phyloP scores from a whole-genome alignment of 495 filamentous ascomycete species.

The Tuber calosporum region DNA sequence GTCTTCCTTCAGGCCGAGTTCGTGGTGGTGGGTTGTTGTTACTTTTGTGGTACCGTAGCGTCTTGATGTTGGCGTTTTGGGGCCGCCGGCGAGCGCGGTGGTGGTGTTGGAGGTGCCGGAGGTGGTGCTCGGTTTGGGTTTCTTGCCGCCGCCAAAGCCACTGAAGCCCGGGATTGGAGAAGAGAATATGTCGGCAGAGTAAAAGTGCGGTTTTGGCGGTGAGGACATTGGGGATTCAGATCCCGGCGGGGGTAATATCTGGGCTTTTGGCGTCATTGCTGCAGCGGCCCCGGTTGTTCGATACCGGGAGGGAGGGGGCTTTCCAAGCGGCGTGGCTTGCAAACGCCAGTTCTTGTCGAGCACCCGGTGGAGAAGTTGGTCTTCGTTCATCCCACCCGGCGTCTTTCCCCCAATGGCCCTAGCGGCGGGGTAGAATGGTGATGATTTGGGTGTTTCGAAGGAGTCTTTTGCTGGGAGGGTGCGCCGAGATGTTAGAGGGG shows the following conservation, averaged over 20 bases:
- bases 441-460: conserved; percentile 33
- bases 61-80: conserved; percentile 5
- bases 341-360: conserved; percentile 90
- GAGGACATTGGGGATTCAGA: conserved; percentile 63
- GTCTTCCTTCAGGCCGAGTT: not conserved
- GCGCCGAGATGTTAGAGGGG: conserved; percentile 24
- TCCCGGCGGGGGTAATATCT: conserved; percentile 44
- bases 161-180: conserved; percentile 67
- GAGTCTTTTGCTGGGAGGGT: conserved; percentile 14
- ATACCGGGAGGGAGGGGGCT: conserved; percentile 39
- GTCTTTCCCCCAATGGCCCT: conserved; percentile 43
- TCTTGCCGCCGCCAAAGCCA: conserved; percentile 45
- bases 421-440: conserved; percentile 47
- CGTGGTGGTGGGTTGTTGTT: conserved; percentile 11
- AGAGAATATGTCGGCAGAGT: conserved; percentile 79
- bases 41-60: not conserved
- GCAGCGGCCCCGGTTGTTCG: conserved; percentile 42
- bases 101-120: not conserved
- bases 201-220: conserved; percentile 60
- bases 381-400: conserved; percentile 45
- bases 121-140: not conserved
- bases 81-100: not conserved
- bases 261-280: conserved; percentile 32
- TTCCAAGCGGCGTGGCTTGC: conserved; percentile 74
- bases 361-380: conserved; percentile 77